Base-by-base conservation (phyloP, 192 early-diverging fungal species). In the Backusella australiensis region DNA sequence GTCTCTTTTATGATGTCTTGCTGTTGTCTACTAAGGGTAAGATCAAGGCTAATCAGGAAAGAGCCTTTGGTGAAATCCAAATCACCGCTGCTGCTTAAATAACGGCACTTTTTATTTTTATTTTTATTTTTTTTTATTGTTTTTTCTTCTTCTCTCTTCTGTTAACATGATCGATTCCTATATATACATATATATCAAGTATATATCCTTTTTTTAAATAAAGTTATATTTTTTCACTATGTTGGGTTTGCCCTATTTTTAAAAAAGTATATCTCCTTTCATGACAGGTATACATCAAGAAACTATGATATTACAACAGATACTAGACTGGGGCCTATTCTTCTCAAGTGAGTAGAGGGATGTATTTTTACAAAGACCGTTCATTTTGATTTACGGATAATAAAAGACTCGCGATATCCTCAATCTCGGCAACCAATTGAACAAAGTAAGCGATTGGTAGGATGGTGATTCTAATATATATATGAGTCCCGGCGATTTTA, bases 1-100 rank as follows among this genome's bases (percentile, higher is more conserved):
- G 90, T 67, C 79, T 96, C 59, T 99, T 99, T 81, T 98, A 96
- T 83, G 98, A 99, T 80, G 75, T 98, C 29, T 83, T 99, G 38
- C 93, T 98, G 5, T 84, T 99, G 44, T 91, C 94, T 73, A 95
- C 97, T 1, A 93, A 91, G 75, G 91, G 94, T 77, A 87, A 96
- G 82, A 82, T 99, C 49, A 84, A 93, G 34, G 92, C 97, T 4
- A 77, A 91, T 53, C 98, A 99, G 81, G 71, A 85, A 8, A 81
- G 89, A 67, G 80, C 97, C 41, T 99, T 90, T 86, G 96, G 92
- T 21, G 93, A 95, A 46, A 96, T 99, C 76, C 35, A 84, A 65
- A 89, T 98, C 63, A 79, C 82, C 65, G 87, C 76, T 63, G 14
- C n/a, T 59, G 29, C 71, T 69, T 56, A 56, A 56, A 21, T 8